These are phyloP conservation scores for Orbilia blumenaviensis DNA, from an alignment of 2,329 filamentous ascomycete species.

Conservation along the genomic window DNA sequence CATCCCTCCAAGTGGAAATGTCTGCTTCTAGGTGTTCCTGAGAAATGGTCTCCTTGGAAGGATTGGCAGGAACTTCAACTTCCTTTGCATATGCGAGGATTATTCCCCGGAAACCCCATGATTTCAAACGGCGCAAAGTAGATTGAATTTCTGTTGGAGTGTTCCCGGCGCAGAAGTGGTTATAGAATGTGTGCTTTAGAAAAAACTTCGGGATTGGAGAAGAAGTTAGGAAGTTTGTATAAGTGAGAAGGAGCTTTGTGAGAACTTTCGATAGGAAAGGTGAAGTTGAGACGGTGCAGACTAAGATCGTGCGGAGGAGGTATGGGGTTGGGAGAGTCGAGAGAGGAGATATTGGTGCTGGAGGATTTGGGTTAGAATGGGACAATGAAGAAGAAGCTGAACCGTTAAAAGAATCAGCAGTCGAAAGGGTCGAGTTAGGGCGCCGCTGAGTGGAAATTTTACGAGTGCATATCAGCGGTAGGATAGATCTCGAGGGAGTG, in stretches of 20 bases:
- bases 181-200: conserved; percentile 85
- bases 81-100: conserved; percentile 86
- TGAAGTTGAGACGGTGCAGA: conserved; percentile 41
- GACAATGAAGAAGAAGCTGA: not conserved
- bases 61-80: conserved; percentile 68
- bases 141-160: conserved; percentile 72
- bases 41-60: conserved; percentile 62
- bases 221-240: conserved; percentile 39
- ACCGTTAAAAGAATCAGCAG: conserved; percentile 8
- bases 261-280: conserved; percentile 46
- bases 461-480: conserved; percentile 31
- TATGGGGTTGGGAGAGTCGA: conserved; percentile 41
- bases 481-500: conserved; percentile 20
- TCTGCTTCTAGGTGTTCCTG: conserved; percentile 68
- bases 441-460: conserved; percentile 41
- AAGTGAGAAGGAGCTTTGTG: conserved; percentile 42
- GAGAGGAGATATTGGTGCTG: conserved; percentile 25
- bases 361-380: conserved; percentile 15
- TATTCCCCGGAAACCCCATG: conserved; percentile 81
- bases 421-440: conserved; percentile 40
- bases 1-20: conserved; percentile 75
- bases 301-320: conserved; percentile 45
- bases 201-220: conserved; percentile 76
- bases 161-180: conserved; percentile 89
- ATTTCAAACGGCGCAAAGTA: conserved; percentile 73